Evolutionary conservation across 2,329 filamentous ascomycete species (phyloP).

Genomic region (Chaetomiaceae sp.): DNA sequence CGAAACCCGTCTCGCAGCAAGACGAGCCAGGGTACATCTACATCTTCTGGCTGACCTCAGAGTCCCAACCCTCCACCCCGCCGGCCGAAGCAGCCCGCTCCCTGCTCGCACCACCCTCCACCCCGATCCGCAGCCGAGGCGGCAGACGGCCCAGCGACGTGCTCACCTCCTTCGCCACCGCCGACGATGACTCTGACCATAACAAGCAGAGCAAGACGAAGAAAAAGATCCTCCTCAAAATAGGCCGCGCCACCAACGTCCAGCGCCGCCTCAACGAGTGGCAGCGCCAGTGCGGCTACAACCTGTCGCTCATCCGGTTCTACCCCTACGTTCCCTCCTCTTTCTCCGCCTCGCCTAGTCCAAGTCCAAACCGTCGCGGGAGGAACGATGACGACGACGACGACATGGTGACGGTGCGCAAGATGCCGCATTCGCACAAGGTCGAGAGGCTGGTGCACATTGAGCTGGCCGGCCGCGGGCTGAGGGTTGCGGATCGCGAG

Average conservation of each 20-base stretch:
- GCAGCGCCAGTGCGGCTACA: slow-evolving; percentile 87
- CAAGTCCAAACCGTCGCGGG: no score
- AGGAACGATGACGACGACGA: not conserved
- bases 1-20: slow-evolving; percentile 64
- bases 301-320: slow-evolving; percentile 80
- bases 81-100: slow-evolving; percentile 57
- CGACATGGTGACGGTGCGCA: slow-evolving; percentile 46
- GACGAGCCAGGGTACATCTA: slow-evolving; percentile 94
- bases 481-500: slow-evolving; percentile 47
- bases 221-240: slow-evolving; percentile 65
- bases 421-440: slow-evolving; percentile 79
- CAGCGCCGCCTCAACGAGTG: slow-evolving; percentile 89
- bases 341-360: no score
- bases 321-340: slow-evolving; percentile 71
- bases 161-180: slow-evolving; percentile 45
- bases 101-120: slow-evolving; percentile 49
- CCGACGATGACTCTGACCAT: slow-evolving; percentile 4
- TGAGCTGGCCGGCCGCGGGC: slow-evolving; percentile 65
- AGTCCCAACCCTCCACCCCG: slow-evolving; percentile 49
- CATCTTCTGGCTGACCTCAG: slow-evolving; percentile 92
- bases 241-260: slow-evolving; percentile 71
- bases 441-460: slow-evolving; percentile 89
- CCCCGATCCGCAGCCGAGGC: slow-evolving; percentile 31
- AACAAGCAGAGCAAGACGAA: slow-evolving; percentile 28
- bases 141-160: slow-evolving; percentile 51